Evolutionary conservation across 768 basidiomycete species (phyloP).

Genomic region (Coprinopsis cinerea): DNA sequence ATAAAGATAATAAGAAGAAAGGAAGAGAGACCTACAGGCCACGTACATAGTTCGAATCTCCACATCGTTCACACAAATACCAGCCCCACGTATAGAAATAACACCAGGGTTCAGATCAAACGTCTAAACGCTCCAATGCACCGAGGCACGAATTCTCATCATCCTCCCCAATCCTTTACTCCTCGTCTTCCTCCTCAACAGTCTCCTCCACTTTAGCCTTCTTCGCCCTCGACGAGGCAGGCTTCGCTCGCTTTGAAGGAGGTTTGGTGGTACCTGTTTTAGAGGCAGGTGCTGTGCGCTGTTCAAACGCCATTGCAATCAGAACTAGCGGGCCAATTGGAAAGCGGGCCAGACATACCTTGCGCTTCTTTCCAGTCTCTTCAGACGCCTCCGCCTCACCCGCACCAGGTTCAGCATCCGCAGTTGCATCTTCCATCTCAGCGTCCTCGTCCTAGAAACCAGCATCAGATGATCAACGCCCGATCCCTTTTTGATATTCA

Average conservation of each 20-base stretch:
- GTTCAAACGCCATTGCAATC: not conserved
- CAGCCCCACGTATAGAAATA: not conserved
- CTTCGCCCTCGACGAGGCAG: slow-evolving; percentile 32
- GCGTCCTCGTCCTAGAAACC: slow-evolving; percentile 33
- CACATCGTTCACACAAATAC: not conserved
- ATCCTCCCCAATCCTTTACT: not conserved
- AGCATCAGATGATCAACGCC: slow-evolving; percentile 1
- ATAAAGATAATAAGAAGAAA: not conserved
- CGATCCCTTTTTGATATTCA: too few species aligned
- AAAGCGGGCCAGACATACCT: slow-evolving; percentile 36
- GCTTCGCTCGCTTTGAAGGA: slow-evolving; percentile 40
- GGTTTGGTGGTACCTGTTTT: slow-evolving; percentile 35
- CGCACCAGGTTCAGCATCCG: slow-evolving; percentile 29
- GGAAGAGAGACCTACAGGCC: too few species aligned
- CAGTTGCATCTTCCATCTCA: slow-evolving; percentile 33
- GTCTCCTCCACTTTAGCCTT: slow-evolving; percentile 45
- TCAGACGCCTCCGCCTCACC: slow-evolving; percentile 38
- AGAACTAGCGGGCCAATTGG: not conserved
- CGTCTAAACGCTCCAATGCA: not conserved
- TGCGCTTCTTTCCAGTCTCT: slow-evolving; percentile 58
- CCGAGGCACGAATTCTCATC: too few species aligned
- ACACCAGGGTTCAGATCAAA: not conserved
- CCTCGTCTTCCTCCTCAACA: slow-evolving; percentile 10
- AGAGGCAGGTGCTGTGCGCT: slow-evolving; percentile 31
- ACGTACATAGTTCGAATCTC: too few species aligned